phyloP scores from a whole-genome alignment of 1,139 yeast genomes.

The Pichia sp. region DNA sequence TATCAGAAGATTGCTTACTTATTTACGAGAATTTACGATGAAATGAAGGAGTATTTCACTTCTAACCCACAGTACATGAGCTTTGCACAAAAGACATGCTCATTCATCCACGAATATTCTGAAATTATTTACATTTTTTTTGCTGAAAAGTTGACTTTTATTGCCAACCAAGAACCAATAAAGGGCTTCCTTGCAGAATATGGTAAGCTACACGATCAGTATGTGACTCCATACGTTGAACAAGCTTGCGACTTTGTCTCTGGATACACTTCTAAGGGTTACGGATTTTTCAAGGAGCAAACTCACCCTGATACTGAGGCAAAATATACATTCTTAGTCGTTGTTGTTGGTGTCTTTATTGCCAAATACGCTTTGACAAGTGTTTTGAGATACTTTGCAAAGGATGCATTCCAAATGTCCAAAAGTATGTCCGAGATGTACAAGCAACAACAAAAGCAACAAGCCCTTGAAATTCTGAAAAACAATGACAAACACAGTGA shows the following conservation, averaged over 20 bases:
- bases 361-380: conserved; percentile 11
- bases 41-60: no score
- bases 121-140: conserved; percentile 3
- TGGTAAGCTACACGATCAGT: conserved; percentile 2
- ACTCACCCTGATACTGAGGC: conserved; percentile 9
- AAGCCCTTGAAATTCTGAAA: conserved; percentile 1
- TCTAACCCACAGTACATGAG: no score
- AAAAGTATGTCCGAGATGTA: conserved; percentile 20
- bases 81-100: no score
- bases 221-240: conserved; percentile 11
- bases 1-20: no score
- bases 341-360: conserved; percentile 15
- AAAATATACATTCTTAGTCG: conserved; percentile 13
- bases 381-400: conserved; percentile 14
- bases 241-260: conserved; percentile 2
- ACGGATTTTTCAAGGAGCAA: conserved; percentile 1
- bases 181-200: conserved; percentile 3
- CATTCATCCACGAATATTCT: neutral
- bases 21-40: no score
- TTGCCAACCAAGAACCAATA: conserved; percentile 8
- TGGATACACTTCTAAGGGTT: neutral
- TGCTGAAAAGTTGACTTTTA: neutral
- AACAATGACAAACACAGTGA: conserved; percentile 4
- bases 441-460: conserved; percentile 11
- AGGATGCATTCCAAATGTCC: conserved; percentile 21